Evolutionary conservation across 768 basidiomycete genomes (phyloP), one percentile per base, ranked within the genome.

Genomic region (Xerocomus brunneocitrinus): DNA sequence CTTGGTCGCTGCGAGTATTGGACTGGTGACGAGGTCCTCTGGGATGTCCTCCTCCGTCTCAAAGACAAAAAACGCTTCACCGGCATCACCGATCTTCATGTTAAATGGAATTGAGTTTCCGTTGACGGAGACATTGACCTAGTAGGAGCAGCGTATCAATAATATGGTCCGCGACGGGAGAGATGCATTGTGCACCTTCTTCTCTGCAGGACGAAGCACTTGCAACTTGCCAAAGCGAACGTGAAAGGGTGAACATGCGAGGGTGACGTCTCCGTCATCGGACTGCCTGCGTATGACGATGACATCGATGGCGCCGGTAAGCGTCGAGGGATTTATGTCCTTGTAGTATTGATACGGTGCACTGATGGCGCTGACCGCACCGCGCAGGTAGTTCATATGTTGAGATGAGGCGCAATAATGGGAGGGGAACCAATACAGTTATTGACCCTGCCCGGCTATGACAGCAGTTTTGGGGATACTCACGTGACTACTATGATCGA

Each of bases 81-180:
- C 97, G 1, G 97, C 93, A 54, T 98, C 97, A 38, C 94, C 95
- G 56, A 98, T 93, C 77, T 99, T 98, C 97, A 99, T 99, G 69
- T 79, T 80, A 70, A 91, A 98, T 0, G 95, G 95, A 52, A 94
- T 87, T 41, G 80, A 78, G 60, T 83, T 76, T 38, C 89, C 91
- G 71, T 97, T 95, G 63, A 98, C 85, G 47, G 82, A 81, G 32
- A 98, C 82, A 57, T 85, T 90, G 58, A 98, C 95, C 91, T 94
- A 58, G 50, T 4, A 35, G n/a, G 14, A 44, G 32, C 27, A 16
- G 36, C n/a, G 16, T 27, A 12, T 47, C 27, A 22, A 43, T 1
- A 16, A 49, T 8, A 13, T 36, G 52, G 13, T 7, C 24, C 27
- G 30, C 0, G 1, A 43, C 13, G 28, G 38, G 5, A 4, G 14